Percentiles rank a stretch among this genome's conserved stretches.
Conservation (phyloP, 495 filamentous ascomycete genomes). For the Platismatia glauca region DNA sequence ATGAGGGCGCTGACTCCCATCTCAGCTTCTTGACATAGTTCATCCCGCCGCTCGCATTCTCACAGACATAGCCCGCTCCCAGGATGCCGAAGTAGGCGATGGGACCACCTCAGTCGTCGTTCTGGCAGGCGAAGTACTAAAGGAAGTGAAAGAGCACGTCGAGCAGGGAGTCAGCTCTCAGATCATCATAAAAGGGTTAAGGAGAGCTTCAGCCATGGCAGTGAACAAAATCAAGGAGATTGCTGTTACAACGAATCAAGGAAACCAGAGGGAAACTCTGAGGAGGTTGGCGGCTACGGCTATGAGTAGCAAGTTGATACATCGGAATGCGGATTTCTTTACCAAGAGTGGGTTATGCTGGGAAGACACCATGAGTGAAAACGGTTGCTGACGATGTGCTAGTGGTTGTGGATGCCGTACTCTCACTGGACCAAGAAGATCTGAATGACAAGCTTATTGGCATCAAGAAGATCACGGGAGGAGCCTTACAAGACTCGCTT, state of each 20-base stretch:
- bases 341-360: slow-evolving; percentile 68
- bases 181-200: slow-evolving; percentile 91
- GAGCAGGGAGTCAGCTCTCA: slow-evolving; percentile 96
- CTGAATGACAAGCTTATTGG: slow-evolving; percentile 97
- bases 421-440: slow-evolving; percentile 94
- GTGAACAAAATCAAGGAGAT: slow-evolving; percentile 99
- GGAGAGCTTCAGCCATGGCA: slow-evolving; percentile 81
- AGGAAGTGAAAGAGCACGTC: slow-evolving; percentile 89
- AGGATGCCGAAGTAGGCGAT: slow-evolving; percentile 98
- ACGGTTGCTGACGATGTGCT: slow-evolving; percentile 11
- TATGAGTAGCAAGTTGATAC: slow-evolving; percentile 99
- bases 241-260: slow-evolving; percentile 74
- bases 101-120: slow-evolving; percentile 97
- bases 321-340: slow-evolving; percentile 93
- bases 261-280: slow-evolving; percentile 82
- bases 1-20: slow-evolving; percentile 9
- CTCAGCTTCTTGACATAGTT: slow-evolving; percentile 89
- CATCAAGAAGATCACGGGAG: slow-evolving; percentile 94
- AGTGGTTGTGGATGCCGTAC: slow-evolving; percentile 98
- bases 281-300: slow-evolving; percentile 87
- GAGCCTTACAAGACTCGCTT: slow-evolving; percentile 90
- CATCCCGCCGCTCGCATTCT: slow-evolving; percentile 97
- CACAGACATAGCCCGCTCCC: slow-evolving; percentile 94
- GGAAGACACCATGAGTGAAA: neutral
- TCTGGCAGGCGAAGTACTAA: slow-evolving; percentile 88